These are phyloP conservation scores for Calonectria hongkongensis DNA, from an alignment of 2,329 filamentous ascomycete species.

Conservation along the genomic window DNA sequence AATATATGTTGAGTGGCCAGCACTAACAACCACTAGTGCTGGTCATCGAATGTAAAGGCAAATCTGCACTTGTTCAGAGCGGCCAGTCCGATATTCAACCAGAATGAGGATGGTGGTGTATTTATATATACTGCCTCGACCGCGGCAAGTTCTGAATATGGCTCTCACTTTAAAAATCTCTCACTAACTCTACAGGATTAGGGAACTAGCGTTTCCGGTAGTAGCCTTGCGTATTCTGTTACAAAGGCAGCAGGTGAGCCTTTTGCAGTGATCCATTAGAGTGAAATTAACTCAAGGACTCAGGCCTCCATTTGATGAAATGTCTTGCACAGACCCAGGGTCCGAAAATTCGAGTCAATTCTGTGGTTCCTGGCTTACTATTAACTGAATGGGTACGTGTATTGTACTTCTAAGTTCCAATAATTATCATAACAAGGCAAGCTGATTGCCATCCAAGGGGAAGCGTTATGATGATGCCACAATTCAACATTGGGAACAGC, in stretches of 20 bases:
- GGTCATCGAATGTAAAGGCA: background rate
- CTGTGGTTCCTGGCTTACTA: background rate
- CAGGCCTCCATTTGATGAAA: background rate
- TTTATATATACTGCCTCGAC: background rate
- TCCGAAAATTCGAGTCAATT: background rate
- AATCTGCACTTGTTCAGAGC: background rate
- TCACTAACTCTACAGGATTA: background rate
- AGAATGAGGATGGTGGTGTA: background rate
- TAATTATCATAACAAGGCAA: background rate
- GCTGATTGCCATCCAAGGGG: background rate
- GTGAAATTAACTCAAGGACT: background rate
- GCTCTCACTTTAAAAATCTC: background rate
- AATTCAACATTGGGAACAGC: background rate
- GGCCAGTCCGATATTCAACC: background rate
- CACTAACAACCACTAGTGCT: background rate
- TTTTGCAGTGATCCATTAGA: background rate
- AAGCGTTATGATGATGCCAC: background rate
- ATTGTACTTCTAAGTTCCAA: background rate
- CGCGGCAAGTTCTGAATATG: background rate
- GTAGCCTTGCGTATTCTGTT: background rate
- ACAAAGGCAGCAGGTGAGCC: background rate
- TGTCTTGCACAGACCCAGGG: background rate
- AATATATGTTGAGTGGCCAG: background rate
- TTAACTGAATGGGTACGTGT: background rate
- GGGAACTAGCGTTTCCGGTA: background rate